Base-by-base conservation (phyloP, 768 basidiomycete genomes). In the Rhodotorula taiwanensis region DNA sequence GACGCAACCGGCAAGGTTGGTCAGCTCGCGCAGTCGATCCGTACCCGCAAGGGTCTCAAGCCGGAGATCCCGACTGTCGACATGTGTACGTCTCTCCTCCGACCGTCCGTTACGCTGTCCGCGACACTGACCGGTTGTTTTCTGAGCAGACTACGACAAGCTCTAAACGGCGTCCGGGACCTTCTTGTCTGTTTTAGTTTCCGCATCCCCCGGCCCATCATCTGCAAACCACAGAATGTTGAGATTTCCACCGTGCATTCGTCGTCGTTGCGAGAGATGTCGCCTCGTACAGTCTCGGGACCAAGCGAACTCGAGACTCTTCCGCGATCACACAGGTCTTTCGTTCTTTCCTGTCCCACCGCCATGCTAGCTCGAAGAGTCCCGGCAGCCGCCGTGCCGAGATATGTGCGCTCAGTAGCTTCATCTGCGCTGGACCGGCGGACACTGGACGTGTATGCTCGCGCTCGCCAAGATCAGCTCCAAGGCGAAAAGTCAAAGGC, bases 11-110 rank as follows among this genome's bases (percentile, higher is more conserved):
- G 39, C 52, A 53, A 53, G 52, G 36, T 28, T 10, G 39, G 42
- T 36, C 16, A 86, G 52, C 78, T 97, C 62, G 89, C 89, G 50
- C 83, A 76, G 67, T 77, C 77, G 72, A 89, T 99, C 79, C 87
- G 94, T 76, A 81, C 78, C 30, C 85, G 95, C 79, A 99, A 98
- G 80, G 92, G 92, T 81, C 88, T 95, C 77, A 94, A 92, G 88
- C 86, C 88, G 72, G 92, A 94, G 18, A 86, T 93, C 58, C 92
- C 91, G 49, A 51, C 86, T 58, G 50, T 59, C 45, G 58, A 61
- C 53, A 34, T 69, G 61, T 92, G 81, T 92, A 93, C 80, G 92
- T 94, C 83, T 36, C 25, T 39, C 27, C 8, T 23, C 28, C 28
- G n/a, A 6, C 44, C 7, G 23, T n/a, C 21, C 52, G 52, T 30